Conservation (phyloP, 495 filamentous ascomycete genomes). For the Mytilinidion resinicola region DNA sequence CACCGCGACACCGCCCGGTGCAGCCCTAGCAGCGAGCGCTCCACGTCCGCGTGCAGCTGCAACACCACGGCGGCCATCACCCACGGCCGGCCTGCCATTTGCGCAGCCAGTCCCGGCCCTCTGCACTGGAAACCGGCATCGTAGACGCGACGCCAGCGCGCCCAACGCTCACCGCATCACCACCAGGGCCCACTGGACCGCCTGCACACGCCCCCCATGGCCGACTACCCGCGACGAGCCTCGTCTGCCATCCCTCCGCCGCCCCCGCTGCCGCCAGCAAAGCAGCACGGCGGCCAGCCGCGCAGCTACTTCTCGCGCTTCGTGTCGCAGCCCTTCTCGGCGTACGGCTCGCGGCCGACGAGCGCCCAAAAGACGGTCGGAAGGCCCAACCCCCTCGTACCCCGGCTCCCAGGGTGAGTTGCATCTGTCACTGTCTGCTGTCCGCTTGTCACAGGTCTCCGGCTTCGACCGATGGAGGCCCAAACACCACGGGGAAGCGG, state of each 20-base stretch:
- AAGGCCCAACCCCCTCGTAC: conserved; percentile 25
- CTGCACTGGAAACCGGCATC: background rate
- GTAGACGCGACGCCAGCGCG: too few species aligned
- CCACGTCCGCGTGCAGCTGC: too few species aligned
- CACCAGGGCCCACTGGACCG: background rate
- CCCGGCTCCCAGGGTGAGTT: conserved; percentile 22
- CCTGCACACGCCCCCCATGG: conserved; percentile 33
- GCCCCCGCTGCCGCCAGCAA: conserved; percentile 45
- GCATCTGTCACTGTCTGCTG: background rate
- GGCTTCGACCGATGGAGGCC: background rate
- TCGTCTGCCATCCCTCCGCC: conserved; percentile 44
- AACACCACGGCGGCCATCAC: background rate
- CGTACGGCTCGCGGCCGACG: conserved; percentile 50
- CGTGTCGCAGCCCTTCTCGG: conserved; percentile 47
- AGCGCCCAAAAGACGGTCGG: conserved; percentile 40
- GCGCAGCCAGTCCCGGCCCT: background rate
- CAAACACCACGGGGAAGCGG: background rate
- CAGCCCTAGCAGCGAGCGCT: too few species aligned
- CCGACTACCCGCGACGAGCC: conserved; percentile 37
- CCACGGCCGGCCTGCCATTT: background rate
- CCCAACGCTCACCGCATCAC: background rate
- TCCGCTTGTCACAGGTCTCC: too few species aligned
- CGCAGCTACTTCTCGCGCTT: conserved; percentile 51
- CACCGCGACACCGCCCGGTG: too few species aligned
- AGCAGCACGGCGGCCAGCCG: conserved; percentile 45